A percentile compares a stretch with the other conserved stretches of the same genome.
Evolutionary conservation across 2,329 filamentous ascomycete genomes (phyloP).

Genomic region (Neoarthrinium moseri): DNA sequence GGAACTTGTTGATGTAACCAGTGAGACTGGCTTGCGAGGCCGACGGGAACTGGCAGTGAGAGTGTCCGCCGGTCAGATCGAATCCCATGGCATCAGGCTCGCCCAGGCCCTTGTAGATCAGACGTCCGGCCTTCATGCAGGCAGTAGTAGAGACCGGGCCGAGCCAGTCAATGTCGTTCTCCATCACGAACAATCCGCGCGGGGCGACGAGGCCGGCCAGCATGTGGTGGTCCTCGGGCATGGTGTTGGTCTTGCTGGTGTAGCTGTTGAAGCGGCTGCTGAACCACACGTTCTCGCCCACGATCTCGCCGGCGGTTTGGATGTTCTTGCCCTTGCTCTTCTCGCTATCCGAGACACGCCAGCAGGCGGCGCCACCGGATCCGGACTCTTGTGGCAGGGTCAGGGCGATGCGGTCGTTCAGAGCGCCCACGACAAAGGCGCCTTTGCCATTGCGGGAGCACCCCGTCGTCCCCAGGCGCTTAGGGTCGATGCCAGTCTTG

Average conservation of each 20-base stretch:
- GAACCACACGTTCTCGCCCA: constrained; percentile 65
- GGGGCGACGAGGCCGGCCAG: constrained; percentile 56
- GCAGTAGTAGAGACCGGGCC: constrained; percentile 55
- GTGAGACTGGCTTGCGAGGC: constrained; percentile 50
- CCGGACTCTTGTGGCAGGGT: constrained; percentile 64
- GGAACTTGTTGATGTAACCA: constrained; percentile 55
- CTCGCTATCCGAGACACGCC: constrained; percentile 53
- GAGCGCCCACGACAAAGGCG: constrained; percentile 58
- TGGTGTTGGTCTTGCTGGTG: constrained; percentile 40
- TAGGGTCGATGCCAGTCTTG: constrained; percentile 48
- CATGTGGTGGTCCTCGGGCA: constrained; percentile 59
- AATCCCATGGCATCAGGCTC: constrained; percentile 56
- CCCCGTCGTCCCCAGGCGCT: constrained; percentile 55
- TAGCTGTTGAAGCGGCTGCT: constrained; percentile 53
- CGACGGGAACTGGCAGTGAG: constrained; percentile 55
- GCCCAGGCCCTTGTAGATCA: constrained; percentile 54
- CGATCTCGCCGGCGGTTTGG: constrained; percentile 58
- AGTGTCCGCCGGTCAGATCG: constrained; percentile 52
- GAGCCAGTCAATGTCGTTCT: constrained; percentile 61
- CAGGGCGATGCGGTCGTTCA: constrained; percentile 57
- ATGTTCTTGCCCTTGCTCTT: constrained; percentile 54
- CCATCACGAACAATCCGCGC: constrained; percentile 52
- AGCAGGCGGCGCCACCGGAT: constrained; percentile 60
- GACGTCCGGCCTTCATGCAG: constrained; percentile 54
- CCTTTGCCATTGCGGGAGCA: constrained; percentile 66